phyloP scores from a whole-genome alignment of 2,329 filamentous ascomycete genomes.

The Graphiopsis chlorocephala region DNA sequence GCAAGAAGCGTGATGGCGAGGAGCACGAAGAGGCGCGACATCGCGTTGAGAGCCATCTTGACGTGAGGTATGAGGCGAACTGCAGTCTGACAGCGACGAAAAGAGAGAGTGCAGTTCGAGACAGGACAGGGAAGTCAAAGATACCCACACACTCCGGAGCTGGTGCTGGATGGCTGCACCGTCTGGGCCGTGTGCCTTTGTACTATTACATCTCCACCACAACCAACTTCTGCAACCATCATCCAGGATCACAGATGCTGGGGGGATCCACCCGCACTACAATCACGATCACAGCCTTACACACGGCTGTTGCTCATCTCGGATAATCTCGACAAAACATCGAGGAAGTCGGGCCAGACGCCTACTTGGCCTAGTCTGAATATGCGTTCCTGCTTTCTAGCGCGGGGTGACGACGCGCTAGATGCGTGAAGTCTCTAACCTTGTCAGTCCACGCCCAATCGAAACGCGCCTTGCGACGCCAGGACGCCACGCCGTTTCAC shows the following conservation, averaged over 20 bases:
- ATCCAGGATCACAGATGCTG: background rate
- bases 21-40: slow-evolving; percentile 10
- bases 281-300: background rate
- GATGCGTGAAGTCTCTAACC: background rate
- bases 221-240: slow-evolving; percentile 2
- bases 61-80: background rate
- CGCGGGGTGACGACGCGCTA: background rate
- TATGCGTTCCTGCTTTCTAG: slow-evolving; percentile 13
- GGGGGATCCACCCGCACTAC: background rate
- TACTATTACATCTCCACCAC: background rate
- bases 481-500: slow-evolving; percentile 12
- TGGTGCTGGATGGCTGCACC: background rate
- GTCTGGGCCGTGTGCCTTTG: slow-evolving; percentile 1
- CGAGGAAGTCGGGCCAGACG: slow-evolving; percentile 11
- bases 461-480: slow-evolving; percentile 1
- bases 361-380: background rate
- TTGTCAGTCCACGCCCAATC: background rate
- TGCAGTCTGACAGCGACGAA: background rate
- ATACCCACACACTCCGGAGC: background rate
- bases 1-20: slow-evolving; percentile 15
- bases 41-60: slow-evolving; percentile 5
- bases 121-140: background rate
- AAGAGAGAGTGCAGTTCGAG: background rate
- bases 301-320: slow-evolving; percentile 15
- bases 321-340: background rate